phyloP scores from a whole-genome alignment of 2,329 filamentous ascomycete genomes.

The Helminthosporium solani region DNA sequence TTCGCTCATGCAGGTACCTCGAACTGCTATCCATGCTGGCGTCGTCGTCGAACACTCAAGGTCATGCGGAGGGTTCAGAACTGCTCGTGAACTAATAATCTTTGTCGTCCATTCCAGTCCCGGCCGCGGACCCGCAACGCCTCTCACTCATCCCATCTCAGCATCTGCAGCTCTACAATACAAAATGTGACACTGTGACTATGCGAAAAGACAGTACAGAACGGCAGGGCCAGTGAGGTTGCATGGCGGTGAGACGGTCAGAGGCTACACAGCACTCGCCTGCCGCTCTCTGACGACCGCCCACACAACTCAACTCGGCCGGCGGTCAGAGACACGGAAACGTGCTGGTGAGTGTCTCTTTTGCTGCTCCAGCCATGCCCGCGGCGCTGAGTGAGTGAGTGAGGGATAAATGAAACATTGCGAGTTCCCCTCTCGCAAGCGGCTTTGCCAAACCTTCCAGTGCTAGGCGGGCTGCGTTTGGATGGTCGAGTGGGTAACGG shows the following conservation, averaged over 20 bases:
- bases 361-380: conserved; percentile 18
- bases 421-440: conserved; percentile 29
- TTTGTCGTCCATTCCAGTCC: conserved; percentile 21
- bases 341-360: conserved; percentile 9
- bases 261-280: conserved; percentile 27
- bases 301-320: conserved; percentile 12
- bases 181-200: too few relatives aligned
- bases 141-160: conserved; percentile 16
- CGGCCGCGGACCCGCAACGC: conserved; percentile 38
- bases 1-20: conserved; percentile 33
- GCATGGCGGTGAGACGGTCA: conserved; percentile 28
- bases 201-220: background rate
- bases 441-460: conserved; percentile 14
- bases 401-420: conserved; percentile 16
- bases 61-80: conserved; percentile 25
- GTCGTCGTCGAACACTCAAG: conserved; percentile 22
- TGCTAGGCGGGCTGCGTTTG: conserved; percentile 19
- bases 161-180: conserved; percentile 17
- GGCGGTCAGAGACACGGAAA: conserved; percentile 17
- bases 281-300: conserved; percentile 30
- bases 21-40: conserved; percentile 5
- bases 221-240: conserved; percentile 13
- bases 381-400: conserved; percentile 13
- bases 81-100: conserved; percentile 16
- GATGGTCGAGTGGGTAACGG: conserved; percentile 1